A percentile compares a stretch with the other conserved stretches of the same genome.
These are phyloP conservation scores for Suhomyces wounanorum DNA, from an alignment of 1,139 yeast genomes.

Conservation along the genomic window DNA sequence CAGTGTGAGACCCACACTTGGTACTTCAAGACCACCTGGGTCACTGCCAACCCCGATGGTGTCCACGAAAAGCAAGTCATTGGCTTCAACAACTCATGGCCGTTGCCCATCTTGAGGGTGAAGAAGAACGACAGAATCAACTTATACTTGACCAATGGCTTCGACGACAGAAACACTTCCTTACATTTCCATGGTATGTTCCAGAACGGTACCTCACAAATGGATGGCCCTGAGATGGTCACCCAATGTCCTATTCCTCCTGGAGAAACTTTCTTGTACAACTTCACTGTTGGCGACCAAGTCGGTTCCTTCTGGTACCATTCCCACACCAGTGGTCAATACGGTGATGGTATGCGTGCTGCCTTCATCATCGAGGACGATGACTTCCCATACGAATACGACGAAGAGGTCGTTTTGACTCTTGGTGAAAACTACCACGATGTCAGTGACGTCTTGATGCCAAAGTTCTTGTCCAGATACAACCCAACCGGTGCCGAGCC, in stretches of 20 bases:
- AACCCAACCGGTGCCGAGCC: slow-evolving; percentile 99
- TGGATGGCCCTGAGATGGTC: slow-evolving; percentile 89
- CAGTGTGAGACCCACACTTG: slow-evolving; percentile 61
- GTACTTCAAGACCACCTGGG: slow-evolving; percentile 78
- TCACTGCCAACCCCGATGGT: slow-evolving; percentile 76
- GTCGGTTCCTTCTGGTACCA: slow-evolving; percentile 95
- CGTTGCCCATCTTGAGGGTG: slow-evolving; percentile 76
- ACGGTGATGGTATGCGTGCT: slow-evolving; percentile 91
- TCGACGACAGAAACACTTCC: slow-evolving; percentile 66
- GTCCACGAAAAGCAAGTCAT: slow-evolving; percentile 61
- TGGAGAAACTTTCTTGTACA: slow-evolving; percentile 65
- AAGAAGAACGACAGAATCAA: slow-evolving; percentile 75
- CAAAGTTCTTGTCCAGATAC: slow-evolving; percentile 61
- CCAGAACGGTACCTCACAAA: slow-evolving; percentile 68
- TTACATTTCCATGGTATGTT: slow-evolving; percentile 92
- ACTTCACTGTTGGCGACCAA: slow-evolving; percentile 81
- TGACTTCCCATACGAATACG: slow-evolving; percentile 61
- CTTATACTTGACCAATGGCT: slow-evolving; percentile 68
- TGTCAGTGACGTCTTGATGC: slow-evolving; percentile 51
- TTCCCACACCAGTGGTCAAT: slow-evolving; percentile 82
- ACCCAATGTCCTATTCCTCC: slow-evolving; percentile 89
- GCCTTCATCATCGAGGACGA: slow-evolving; percentile 64
- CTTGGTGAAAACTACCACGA: slow-evolving; percentile 87
- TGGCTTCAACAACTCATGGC: slow-evolving; percentile 83
- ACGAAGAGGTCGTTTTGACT: slow-evolving; percentile 70